Evolutionary conservation across 805 yeast genomes (phyloP).

Genomic region (Nakazawaea anatomiae): DNA sequence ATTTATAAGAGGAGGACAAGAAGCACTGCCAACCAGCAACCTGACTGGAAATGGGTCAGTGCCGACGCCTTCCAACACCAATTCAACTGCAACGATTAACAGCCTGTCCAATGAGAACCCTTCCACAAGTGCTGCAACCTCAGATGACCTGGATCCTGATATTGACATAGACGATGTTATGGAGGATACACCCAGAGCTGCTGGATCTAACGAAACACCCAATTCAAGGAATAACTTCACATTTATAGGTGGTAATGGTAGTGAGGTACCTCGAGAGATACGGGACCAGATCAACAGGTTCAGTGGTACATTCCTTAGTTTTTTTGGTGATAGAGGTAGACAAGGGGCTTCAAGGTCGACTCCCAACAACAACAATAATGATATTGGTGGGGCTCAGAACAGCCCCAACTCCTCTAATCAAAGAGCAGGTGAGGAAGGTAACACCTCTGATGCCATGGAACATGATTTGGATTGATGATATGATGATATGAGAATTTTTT

Average conservation of each 20-base stretch:
- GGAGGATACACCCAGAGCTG: not conserved
- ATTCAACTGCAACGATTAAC: not conserved
- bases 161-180: conserved; percentile 6
- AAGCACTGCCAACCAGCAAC: not conserved
- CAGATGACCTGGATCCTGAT: conserved; percentile 1
- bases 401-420: too few species aligned
- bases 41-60: not conserved
- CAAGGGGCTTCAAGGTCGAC: not conserved
- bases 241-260: not conserved
- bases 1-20: not conserved
- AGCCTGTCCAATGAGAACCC: not conserved
- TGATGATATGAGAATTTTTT: not conserved
- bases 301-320: not conserved
- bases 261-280: not conserved
- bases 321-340: not conserved
- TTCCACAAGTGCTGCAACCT: not conserved
- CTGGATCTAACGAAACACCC: not conserved
- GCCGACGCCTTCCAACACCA: not conserved
- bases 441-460: not conserved
- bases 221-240: too few species aligned
- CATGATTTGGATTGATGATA: conserved; percentile 1
- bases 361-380: too few species aligned
- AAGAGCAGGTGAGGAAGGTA: too few species aligned
- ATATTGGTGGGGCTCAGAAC: not conserved
- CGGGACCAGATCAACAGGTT: not conserved